These are phyloP conservation scores for Colletotrichum navitas DNA, from an alignment of 2,329 filamentous ascomycete genomes.

Conservation along the genomic window DNA sequence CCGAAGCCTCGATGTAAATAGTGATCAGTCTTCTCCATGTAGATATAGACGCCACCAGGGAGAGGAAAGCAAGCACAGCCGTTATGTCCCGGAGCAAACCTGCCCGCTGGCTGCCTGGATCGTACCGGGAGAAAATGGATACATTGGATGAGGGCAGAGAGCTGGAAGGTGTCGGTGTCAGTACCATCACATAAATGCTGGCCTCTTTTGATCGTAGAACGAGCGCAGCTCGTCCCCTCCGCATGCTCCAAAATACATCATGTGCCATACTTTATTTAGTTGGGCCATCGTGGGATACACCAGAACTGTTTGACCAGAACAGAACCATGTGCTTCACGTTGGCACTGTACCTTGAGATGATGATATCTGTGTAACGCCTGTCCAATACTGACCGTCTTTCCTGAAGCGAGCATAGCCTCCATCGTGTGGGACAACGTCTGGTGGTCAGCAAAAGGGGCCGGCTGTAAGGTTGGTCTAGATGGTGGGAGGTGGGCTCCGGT, in stretches of 20 bases:
- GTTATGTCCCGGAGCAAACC: slow-evolving; percentile 22
- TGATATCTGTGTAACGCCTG: background rate
- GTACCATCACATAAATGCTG: background rate
- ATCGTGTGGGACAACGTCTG: background rate
- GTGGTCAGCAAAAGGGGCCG: background rate
- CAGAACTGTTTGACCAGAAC: background rate
- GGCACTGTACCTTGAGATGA: background rate
- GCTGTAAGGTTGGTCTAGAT: background rate
- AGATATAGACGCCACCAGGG: background rate
- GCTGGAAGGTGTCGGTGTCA: background rate
- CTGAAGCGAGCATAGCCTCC: background rate
- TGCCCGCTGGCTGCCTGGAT: background rate
- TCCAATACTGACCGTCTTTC: background rate
- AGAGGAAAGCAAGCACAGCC: background rate
- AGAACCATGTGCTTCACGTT: background rate
- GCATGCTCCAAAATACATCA: background rate
- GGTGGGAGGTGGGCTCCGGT: background rate
- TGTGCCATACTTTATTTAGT: background rate
- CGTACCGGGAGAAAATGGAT: background rate
- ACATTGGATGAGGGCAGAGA: background rate
- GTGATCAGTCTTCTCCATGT: background rate
- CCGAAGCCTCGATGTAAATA: background rate
- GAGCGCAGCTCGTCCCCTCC: background rate
- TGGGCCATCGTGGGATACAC: background rate
- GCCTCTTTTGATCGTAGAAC: background rate